Evolutionary conservation across 2,329 filamentous ascomycete species (phyloP), one percentile per base, ranked within the genome.

Genomic region (Apiospora saccharicola): DNA sequence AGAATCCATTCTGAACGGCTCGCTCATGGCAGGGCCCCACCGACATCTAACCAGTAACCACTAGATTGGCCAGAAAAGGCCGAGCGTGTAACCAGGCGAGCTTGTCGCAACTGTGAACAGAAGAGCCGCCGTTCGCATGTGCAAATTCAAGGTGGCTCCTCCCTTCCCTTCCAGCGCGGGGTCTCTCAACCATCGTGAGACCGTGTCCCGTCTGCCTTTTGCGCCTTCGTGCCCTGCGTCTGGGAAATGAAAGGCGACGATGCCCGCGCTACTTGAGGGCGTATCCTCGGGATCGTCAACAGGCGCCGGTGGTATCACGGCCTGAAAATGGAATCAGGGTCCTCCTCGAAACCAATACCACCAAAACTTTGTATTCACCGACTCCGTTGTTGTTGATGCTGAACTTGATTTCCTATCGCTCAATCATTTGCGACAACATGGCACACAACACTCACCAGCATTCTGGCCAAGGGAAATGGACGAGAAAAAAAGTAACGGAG

Each of bases 1-100:
- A 30, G 68, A 70, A 70, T 70, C 68, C 68, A 70, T 70, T 16
- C 10, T 7, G 30, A 64, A 37, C 57, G 57, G 57, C 34, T n/a
- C 34, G 19, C 57, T n/a, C 30, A 41, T 41, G 57, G 57, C 57
- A 41, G 22, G 57, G 57, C 57, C 57, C 57, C 57, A 64, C 57
- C 57, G 22, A 41, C 34, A 34, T 64, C 34, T 64, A 41, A 41
- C 57, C 57, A 64, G 41, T 64, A 41, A 12, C 57, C 41, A 4
- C 8, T 37, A 22, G 57, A 16, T 34, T 64, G 57, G n/a, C 8
- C 57, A 41, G 19, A 64, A 64, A 64, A 64, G 57, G 57, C 57
- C 57, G 57, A 61, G 57, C 57, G 53, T 61, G 26, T 34, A 16
- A 57, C 51, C 51, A 57, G 34, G 51, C 51, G 51, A 34, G 14